Base-by-base conservation (phyloP, 2,329 filamentous ascomycete genomes). In the Penicillium hordei region DNA sequence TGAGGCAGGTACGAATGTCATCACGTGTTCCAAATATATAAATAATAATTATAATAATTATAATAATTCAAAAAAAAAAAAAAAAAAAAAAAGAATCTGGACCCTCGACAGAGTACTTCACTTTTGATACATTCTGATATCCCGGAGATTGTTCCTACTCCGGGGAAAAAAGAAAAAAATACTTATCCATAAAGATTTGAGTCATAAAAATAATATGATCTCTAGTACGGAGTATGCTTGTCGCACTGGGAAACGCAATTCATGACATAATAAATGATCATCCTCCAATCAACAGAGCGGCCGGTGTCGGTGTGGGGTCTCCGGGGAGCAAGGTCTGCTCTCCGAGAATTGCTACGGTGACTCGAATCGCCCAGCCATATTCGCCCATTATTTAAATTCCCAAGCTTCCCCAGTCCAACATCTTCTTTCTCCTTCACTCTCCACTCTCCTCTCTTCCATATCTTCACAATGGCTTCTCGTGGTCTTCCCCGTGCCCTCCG, bases 401-500 rank as follows among this genome's bases (percentile, higher is more conserved):
- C 54, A 50, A 59, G 50, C 58, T 56, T 60, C 56, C 54, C 59
- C 60, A 55, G 53, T 62, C 56, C 59, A 55, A 52, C 33, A 31
- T 59, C 54, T 51, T 62, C 52, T 49, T 51, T 57, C 12, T 58
- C 49, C 51, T 57, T 43, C 52, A 52, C 52, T 60, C 52, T 57
- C 52, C 40, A 52, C 58, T 58, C 52, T 43, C 42, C 60, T 64
- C 56, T 54, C 54, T 48, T 52, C 50, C 52, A 56, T 57, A 60
- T 59, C 43, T 54, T 65, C 68, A 75, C 67, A 72, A 81, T 81
- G 78, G 77, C 78, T 69, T 77, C 78, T 59, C 76, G 78, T 74
- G 75, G 72, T 66, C 72, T 80, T 63, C 78, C 78, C 75, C 80
- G 83, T 76, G 84, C 84, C 74, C 78, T 86, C 71, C 83, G 83